Percentiles rank a stretch among this genome's conserved stretches.
Evolutionary conservation across 495 filamentous ascomycete genomes (phyloP).

Genomic region (Thermothielavioides terrestris): DNA sequence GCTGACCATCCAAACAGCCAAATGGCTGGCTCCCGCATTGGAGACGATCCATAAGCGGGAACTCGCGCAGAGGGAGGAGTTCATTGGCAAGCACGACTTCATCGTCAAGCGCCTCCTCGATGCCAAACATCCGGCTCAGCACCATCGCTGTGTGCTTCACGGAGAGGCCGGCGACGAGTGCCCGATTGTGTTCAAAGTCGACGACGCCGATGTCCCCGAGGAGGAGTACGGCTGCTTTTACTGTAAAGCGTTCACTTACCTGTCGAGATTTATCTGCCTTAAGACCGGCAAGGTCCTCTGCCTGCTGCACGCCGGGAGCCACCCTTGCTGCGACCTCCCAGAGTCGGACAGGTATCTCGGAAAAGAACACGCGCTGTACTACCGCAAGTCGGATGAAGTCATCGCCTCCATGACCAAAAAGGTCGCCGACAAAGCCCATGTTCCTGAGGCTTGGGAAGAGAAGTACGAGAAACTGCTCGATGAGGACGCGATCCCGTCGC

Average conservation of each 20-base stretch:
- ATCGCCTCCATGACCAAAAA: conserved; percentile 60
- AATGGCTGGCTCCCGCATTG: conserved; percentile 85
- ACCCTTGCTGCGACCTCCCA: conserved; percentile 65
- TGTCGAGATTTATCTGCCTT: conserved; percentile 81
- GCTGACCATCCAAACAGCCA: conserved; percentile 82
- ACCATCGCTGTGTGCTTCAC: conserved; percentile 35
- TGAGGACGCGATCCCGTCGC: conserved; percentile 69
- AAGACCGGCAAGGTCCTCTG: conserved; percentile 71
- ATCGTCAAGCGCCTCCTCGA: conserved; percentile 51
- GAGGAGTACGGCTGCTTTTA: conserved; percentile 84
- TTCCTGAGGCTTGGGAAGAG: conserved; percentile 84
- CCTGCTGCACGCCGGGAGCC: conserved; percentile 64
- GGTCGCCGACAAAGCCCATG: conserved; percentile 73
- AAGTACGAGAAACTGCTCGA: conserved; percentile 80
- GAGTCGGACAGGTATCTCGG: conserved; percentile 53
- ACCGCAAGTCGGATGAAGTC: conserved; percentile 64
- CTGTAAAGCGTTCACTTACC: conserved; percentile 88
- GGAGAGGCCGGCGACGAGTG: conserved; percentile 34
- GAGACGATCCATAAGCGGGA: conserved; percentile 69
- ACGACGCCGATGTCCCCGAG: conserved; percentile 70
- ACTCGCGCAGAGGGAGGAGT: conserved; percentile 53
- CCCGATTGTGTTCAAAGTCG: conserved; percentile 40
- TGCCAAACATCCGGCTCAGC: conserved; percentile 23
- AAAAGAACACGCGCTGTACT: conserved; percentile 58
- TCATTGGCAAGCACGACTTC: conserved; percentile 53